Percentiles rank a stretch among this genome's conserved stretches.
Evolutionary conservation across 805 yeast genomes (phyloP).

Genomic region (Ogataea allantospora): DNA sequence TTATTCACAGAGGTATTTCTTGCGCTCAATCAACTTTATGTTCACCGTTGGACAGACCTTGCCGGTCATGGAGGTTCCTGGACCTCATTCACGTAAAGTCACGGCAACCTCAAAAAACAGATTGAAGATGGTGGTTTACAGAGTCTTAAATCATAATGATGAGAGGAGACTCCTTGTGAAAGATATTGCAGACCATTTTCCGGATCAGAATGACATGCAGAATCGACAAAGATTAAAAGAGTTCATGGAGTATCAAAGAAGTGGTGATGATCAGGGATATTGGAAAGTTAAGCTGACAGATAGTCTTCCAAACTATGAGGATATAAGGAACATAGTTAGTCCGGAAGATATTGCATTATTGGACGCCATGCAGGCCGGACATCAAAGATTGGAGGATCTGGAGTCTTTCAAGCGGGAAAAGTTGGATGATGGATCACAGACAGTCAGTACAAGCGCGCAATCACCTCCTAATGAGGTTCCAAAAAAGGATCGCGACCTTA

Average conservation of each 20-base stretch:
- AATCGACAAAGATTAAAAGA: slow-evolving; percentile 93
- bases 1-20: slow-evolving; percentile 58
- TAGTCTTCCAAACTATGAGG: slow-evolving; percentile 70
- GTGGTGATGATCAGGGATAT: slow-evolving; percentile 90
- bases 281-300: slow-evolving; percentile 84
- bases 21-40: slow-evolving; percentile 66
- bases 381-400: slow-evolving; percentile 79
- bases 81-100: slow-evolving; percentile 95
- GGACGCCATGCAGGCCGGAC: slow-evolving; percentile 94
- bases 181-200: slow-evolving; percentile 89
- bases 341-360: slow-evolving; percentile 89
- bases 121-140: slow-evolving; percentile 87
- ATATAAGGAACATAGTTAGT: slow-evolving; percentile 74
- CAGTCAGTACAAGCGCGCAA: slow-evolving; percentile 1
- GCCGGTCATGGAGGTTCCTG: slow-evolving; percentile 94
- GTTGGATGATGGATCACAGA: slow-evolving; percentile 26
- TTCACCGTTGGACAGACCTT: slow-evolving; percentile 90
- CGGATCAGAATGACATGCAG: slow-evolving; percentile 97
- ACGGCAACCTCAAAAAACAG: slow-evolving; percentile 90
- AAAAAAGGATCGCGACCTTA: slow-evolving; percentile 29
- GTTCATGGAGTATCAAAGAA: slow-evolving; percentile 95
- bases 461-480: slow-evolving; percentile 9
- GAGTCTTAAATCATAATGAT: slow-evolving; percentile 76
- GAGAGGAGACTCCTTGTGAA: slow-evolving; percentile 75
- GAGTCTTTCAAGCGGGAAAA: slow-evolving; percentile 49